Evolutionary conservation across 306 rosid genomes (phyloP).

Genomic region (Astragalus membranaceus): DNA sequence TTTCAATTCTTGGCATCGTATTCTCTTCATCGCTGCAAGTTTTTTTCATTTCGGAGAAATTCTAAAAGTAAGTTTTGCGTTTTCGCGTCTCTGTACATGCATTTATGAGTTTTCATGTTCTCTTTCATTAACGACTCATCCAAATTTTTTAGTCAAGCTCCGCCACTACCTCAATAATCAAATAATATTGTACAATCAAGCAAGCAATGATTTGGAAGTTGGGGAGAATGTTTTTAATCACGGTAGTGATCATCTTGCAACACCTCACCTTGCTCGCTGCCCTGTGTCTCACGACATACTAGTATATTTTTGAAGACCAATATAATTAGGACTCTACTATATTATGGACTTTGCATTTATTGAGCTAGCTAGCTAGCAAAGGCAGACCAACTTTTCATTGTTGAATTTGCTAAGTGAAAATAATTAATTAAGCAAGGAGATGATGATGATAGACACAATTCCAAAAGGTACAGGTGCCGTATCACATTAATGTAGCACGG

Average conservation of each 20-base stretch:
- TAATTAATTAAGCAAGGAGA: neutral
- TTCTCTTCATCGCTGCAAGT: no score
- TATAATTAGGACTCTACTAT: neutral
- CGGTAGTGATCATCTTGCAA: constrained; percentile 24
- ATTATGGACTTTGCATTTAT: constrained; percentile 35
- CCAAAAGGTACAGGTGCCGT: neutral
- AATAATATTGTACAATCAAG: no score
- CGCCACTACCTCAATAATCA: no score
- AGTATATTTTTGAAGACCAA: constrained; percentile 9
- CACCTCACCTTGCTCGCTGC: constrained; percentile 4
- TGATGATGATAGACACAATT: constrained; percentile 14
- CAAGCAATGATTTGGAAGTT: neutral
- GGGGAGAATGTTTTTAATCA: constrained; percentile 30
- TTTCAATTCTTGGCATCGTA: no score
- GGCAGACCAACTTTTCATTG: constrained; percentile 16
- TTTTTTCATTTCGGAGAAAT: no score
- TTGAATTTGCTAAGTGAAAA: constrained; percentile 14
- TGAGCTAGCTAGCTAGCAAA: constrained; percentile 17
- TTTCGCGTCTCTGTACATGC: no score
- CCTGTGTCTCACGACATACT: constrained; percentile 18
- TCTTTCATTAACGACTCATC: no score
- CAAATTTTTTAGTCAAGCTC: no score
- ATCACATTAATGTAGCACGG: neutral
- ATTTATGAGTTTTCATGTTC: no score
- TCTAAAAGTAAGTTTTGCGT: no score